Base-by-base conservation (phyloP, 2,329 filamentous ascomycete genomes). In the Dryadomyces quercivorus region DNA sequence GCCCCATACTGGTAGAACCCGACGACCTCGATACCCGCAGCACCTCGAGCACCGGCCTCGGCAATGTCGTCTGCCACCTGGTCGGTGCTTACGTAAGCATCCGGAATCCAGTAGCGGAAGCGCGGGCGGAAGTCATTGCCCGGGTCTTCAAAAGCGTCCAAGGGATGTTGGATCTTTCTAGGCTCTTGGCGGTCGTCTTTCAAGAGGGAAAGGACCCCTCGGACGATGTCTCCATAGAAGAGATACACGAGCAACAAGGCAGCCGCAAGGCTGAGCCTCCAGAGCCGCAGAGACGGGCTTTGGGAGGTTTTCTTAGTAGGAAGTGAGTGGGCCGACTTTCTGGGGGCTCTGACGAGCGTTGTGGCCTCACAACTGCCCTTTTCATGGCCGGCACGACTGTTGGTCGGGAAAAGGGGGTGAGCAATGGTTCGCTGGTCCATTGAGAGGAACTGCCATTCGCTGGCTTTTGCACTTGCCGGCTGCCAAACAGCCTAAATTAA, bases 1-100 rank as follows among this genome's bases (percentile, higher is more conserved):
- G 49, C 57, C 36, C 69, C 69, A 57, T 71, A 72, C 5, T 65
- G 61, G 57, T 70, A 72, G 50, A 66, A 72, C 0, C 65, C 65
- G 0, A 72, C 60, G 2, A 71, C 57, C 44, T 73, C 69, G 5
- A 72, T 58, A 1, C 69, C 70, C 7, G 69, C 69, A 3, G 66
- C 65, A 1, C 70, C 70, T 34, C 66, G 58, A 1, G 45, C 51
- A 9, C 62, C 65, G 12, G 63, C 63, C 10, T 61, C 59, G 10
- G 58, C 58, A 26, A 72, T 63, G 54, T 72, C 66, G 5, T 60
- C 55, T n/a, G 60, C 59, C 0, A 70, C 59, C 3, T 58, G 57
- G 4, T 44, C 49, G 2, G 20, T 26, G 34, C 55, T 42, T 18
- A 55, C 49, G 16, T 54, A 40, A 4, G 56, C 56, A 47, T 57